These are phyloP conservation scores for Solanum sitiens DNA, from an alignment of 257 asterid species.

Conservation along the genomic window DNA sequence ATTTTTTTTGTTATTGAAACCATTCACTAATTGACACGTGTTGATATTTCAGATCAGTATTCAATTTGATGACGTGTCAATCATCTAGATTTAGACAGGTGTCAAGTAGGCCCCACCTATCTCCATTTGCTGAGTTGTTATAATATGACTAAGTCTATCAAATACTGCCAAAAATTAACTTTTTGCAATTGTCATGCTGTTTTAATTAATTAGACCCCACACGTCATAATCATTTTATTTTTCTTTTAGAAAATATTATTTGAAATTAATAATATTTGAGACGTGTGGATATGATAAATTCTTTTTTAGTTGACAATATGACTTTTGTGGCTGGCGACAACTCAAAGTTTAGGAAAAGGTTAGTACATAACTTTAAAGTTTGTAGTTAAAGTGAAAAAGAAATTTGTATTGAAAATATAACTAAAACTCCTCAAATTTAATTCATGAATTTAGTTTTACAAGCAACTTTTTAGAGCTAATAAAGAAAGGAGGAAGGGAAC, in stretches of 20 bases:
- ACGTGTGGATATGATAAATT: neutral
- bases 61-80: slow-evolving; percentile 10
- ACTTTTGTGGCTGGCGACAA: neutral
- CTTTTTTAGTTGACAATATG: neutral
- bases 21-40: neutral
- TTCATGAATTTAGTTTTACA: neutral
- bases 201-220: neutral
- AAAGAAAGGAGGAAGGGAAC: neutral
- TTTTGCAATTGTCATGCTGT: slow-evolving; percentile 15
- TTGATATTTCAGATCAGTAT: neutral
- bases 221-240: neutral
- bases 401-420: neutral
- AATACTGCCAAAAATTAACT: slow-evolving; percentile 34
- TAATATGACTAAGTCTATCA: slow-evolving; percentile 16
- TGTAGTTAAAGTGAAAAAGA: neutral
- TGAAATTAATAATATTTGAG: neutral
- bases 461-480: neutral
- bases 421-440: neutral
- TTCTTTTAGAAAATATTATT: no score
- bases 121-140: neutral
- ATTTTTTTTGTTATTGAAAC: neutral
- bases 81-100: neutral
- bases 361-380: neutral
- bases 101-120: slow-evolving; percentile 7
- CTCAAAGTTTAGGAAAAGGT: neutral